phyloP scores from a whole-genome alignment of 768 basidiomycete species.

The Amanita subjunquillea region DNA sequence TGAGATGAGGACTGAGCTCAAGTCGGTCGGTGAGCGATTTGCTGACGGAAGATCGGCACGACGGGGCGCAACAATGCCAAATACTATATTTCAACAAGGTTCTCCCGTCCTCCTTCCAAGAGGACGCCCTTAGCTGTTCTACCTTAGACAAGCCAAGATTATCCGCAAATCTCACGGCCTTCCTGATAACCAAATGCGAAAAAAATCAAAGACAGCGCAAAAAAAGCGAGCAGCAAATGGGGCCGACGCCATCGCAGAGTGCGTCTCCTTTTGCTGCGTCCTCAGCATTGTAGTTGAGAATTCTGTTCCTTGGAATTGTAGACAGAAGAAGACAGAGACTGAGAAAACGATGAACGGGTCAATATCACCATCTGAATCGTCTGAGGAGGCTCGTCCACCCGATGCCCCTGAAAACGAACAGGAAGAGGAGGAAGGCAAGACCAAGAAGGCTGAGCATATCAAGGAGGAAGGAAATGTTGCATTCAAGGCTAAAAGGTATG shows the following conservation, averaged over 20 bases:
- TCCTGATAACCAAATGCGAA: conserved; percentile 4
- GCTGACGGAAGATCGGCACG: too few species aligned
- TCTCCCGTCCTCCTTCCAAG: not conserved
- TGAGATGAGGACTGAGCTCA: too few species aligned
- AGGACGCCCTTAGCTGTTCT: not conserved
- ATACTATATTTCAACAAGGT: not conserved
- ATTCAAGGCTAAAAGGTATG: conserved; percentile 58
- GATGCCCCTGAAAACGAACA: too few species aligned
- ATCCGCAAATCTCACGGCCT: conserved; percentile 5
- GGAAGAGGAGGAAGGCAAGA: conserved; percentile 22
- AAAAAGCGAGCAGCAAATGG: not conserved
- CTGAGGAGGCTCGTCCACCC: not conserved
- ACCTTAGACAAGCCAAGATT: not conserved
- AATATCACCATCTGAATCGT: not conserved
- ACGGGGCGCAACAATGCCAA: too few species aligned
- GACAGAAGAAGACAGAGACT: not conserved
- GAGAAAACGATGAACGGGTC: not conserved
- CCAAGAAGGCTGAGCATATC: conserved; percentile 43
- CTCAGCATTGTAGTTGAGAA: not conserved
- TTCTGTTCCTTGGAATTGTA: not conserved
- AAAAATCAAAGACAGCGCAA: conserved; percentile 4
- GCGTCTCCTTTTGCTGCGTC: not conserved
- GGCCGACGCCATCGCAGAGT: not conserved
- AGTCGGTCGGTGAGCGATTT: too few species aligned
- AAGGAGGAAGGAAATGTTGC: conserved; percentile 71